Percentiles rank a stretch among this genome's conserved stretches.
phyloP scores from a whole-genome alignment of 768 basidiomycete species.

The Boletus subparvulus region DNA sequence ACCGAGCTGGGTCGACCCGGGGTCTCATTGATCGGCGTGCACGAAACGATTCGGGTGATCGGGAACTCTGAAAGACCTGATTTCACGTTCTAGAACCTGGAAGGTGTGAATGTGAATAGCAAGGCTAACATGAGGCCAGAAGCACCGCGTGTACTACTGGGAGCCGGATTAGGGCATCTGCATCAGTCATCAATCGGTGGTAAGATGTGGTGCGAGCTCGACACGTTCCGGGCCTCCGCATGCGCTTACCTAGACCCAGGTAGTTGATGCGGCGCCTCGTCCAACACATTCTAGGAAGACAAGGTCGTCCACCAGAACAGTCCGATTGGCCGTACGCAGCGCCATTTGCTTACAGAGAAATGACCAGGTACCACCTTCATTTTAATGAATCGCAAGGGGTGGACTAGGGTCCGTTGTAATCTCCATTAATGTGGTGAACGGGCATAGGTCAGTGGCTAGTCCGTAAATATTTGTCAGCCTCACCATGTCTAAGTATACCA shows the following conservation, averaged over 20 bases:
- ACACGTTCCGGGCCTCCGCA: conserved; percentile 16
- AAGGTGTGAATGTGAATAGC: conserved; percentile 24
- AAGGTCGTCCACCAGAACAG: conserved; percentile 7
- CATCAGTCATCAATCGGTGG: conserved; percentile 11
- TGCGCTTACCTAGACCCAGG: conserved; percentile 15
- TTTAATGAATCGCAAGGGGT: conserved; percentile 17
- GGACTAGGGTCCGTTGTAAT: conserved; percentile 23
- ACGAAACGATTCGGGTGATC: conserved; percentile 21
- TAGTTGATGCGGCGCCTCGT: conserved; percentile 2
- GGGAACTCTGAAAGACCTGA: conserved; percentile 11
- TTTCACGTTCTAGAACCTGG: conserved; percentile 25
- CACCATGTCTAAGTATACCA: conserved; percentile 8
- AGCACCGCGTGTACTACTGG: conserved; percentile 22
- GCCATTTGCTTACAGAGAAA: conserved; percentile 10
- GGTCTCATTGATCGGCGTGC: conserved; percentile 18
- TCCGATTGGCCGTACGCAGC: conserved; percentile 9
- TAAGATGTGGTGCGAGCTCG: conserved; percentile 14
- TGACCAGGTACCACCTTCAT: conserved; percentile 18
- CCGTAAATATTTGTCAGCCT: conserved; percentile 24
- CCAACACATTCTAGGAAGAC: conserved; percentile 14
- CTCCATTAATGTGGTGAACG: conserved; percentile 17
- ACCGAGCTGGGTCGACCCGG: conserved; percentile 8
- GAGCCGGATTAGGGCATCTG: conserved; percentile 15
- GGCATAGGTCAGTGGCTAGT: conserved; percentile 15
- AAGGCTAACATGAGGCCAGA: conserved; percentile 30